Evolutionary conservation across 2,329 filamentous ascomycete species (phyloP).

Genomic region (Lizonia empirigonia): DNA sequence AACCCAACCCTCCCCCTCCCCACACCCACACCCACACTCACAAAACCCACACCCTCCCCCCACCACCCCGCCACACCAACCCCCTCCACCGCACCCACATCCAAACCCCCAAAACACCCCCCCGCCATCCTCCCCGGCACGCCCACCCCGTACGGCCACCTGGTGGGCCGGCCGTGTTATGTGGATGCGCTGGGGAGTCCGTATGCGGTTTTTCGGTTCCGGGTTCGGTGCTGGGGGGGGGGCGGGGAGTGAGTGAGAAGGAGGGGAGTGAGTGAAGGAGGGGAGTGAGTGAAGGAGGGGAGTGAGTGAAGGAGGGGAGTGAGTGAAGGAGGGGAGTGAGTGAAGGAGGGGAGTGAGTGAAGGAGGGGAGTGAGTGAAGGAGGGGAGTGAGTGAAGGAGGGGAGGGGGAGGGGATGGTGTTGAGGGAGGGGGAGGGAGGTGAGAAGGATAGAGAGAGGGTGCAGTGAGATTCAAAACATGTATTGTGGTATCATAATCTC

Average conservation of each 20-base stretch:
- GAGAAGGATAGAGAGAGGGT: neutral
- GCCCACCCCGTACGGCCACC: slow-evolving; percentile 45
- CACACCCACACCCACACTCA: neutral
- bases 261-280: slow-evolving; percentile 23
- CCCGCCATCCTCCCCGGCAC: neutral
- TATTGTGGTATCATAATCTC: too few species aligned
- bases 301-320: slow-evolving; percentile 25
- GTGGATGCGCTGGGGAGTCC: slow-evolving; percentile 45
- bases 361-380: slow-evolving; percentile 1
- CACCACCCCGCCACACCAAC: too few species aligned
- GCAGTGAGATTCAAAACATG: too few species aligned
- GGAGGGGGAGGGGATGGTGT: slow-evolving; percentile 31
- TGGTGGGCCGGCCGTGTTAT: slow-evolving; percentile 47
- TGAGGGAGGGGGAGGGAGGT: slow-evolving; percentile 17
- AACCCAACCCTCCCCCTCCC: slow-evolving; percentile 5
- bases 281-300: slow-evolving; percentile 26
- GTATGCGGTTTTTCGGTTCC: slow-evolving; percentile 58
- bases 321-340: slow-evolving; percentile 18
- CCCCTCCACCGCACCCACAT: neutral
- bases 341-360: slow-evolving; percentile 8
- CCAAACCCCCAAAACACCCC: neutral
- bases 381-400: slow-evolving; percentile 15
- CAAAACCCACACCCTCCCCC: too few species aligned
- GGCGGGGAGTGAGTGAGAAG: slow-evolving; percentile 22
- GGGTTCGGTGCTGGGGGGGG: slow-evolving; percentile 47